Conservation (phyloP, 2,329 filamentous ascomycete species). For the Botrytis fragariae region DNA sequence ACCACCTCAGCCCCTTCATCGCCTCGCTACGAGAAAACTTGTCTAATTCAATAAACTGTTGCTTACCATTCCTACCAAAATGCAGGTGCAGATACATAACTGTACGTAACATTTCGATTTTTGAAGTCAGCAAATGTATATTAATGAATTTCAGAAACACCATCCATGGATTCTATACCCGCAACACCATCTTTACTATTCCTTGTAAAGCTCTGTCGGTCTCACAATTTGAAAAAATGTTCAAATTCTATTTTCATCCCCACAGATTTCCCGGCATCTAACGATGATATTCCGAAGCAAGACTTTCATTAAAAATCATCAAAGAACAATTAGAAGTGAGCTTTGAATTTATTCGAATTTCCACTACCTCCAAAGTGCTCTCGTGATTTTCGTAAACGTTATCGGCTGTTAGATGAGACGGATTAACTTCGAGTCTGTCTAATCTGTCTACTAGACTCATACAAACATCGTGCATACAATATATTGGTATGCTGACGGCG, state of each 20-base stretch:
- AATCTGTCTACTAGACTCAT: neutral
- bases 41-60: neutral
- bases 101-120: neutral
- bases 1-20: conserved; percentile 9
- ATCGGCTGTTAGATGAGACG: neutral
- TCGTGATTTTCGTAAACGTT: neutral
- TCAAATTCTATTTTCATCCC: neutral
- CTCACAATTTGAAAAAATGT: neutral
- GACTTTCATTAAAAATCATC: neutral
- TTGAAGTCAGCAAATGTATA: neutral
- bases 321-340: neutral
- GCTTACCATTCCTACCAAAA: neutral
- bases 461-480: neutral
- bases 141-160: neutral
- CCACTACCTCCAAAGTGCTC: neutral
- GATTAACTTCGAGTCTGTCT: neutral
- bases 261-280: neutral
- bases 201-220: neutral
- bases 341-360: neutral
- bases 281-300: neutral
- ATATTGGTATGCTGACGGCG: neutral
- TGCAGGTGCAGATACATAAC: neutral
- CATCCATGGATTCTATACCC: neutral
- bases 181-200: too few relatives aligned
- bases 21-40: neutral